These are phyloP conservation scores for Chlorencoelia australis DNA, from an alignment of 2,329 filamentous ascomycete species.

Conservation along the genomic window DNA sequence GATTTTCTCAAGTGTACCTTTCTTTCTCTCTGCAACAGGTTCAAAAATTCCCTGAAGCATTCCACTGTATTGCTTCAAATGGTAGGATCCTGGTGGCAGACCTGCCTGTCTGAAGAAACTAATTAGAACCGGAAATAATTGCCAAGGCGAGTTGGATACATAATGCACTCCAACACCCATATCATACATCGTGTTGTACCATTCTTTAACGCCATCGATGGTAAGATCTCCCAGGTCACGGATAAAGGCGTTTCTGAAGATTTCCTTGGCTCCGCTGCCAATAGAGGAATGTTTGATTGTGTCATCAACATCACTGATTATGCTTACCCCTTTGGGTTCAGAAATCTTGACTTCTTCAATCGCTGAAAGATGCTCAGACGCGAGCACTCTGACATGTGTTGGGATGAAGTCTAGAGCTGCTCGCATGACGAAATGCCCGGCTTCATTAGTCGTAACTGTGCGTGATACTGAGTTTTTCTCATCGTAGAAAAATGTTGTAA, in stretches of 20 bases:
- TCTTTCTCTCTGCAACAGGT: conserved; percentile 90
- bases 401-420: conserved; percentile 83
- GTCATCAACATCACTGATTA: conserved; percentile 97
- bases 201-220: conserved; percentile 78
- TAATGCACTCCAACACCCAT: conserved; percentile 89
- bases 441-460: conserved; percentile 76
- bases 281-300: conserved; percentile 96
- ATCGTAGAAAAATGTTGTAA: conserved; percentile 95
- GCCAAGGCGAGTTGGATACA: conserved; percentile 99
- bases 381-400: conserved; percentile 78
- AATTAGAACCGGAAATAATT: conserved; percentile 81
- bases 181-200: conserved; percentile 69
- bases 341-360: conserved; percentile 70
- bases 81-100: conserved; percentile 79
- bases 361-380: conserved; percentile 73
- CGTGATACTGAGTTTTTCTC: conserved; percentile 70
- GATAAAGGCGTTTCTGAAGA: conserved; percentile 93
- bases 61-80: conserved; percentile 90
- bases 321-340: conserved; percentile 68
- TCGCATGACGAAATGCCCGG: conserved; percentile 76
- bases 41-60: conserved; percentile 98
- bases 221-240: conserved; percentile 73
- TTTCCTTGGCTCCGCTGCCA: conserved; percentile 74
- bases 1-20: conserved; percentile 74
- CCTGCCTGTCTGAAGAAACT: conserved; percentile 75